Conservation (phyloP, 192 early-diverging fungal genomes). For the Powellomyces hirtus region DNA sequence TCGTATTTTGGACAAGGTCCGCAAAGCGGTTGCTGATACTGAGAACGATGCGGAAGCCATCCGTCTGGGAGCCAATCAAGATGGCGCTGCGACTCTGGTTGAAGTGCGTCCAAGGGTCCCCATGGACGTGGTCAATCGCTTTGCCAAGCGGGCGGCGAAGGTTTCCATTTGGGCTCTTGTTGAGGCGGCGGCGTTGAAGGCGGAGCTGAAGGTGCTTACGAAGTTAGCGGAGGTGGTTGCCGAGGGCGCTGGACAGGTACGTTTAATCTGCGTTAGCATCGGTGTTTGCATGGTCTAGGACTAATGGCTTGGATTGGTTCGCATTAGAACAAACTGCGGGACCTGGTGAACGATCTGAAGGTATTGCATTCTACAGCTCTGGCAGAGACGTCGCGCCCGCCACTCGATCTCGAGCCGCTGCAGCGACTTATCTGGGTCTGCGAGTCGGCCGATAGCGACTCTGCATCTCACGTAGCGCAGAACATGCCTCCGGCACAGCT, state of each 20-base stretch:
- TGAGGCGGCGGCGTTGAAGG: neutral
- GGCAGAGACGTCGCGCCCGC: constrained; percentile 47
- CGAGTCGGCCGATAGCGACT: constrained; percentile 12
- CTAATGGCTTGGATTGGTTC: neutral
- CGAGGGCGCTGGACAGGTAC: neutral
- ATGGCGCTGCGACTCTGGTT: constrained; percentile 1
- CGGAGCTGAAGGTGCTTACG: neutral
- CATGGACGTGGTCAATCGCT: neutral
- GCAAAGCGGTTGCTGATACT: neutral
- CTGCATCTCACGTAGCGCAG: neutral
- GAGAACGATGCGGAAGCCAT: constrained; percentile 2
- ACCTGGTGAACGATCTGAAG: constrained; percentile 12
- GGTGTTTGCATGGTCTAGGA: neutral
- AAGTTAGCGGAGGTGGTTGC: neutral
- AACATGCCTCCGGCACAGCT: neutral
- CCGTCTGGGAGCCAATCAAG: neutral
- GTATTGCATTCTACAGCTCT: constrained; percentile 27
- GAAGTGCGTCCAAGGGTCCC: neutral
- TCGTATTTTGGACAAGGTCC: neutral
- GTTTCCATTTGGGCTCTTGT: neutral
- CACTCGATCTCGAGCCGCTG: constrained; percentile 63
- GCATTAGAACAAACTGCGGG: neutral
- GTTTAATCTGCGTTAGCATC: neutral
- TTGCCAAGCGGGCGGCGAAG: neutral
- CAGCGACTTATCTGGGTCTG: constrained; percentile 66